Evolutionary conservation across 495 filamentous ascomycete genomes (phyloP).

Genomic region (Hyphodiscus hymeniophilus): DNA sequence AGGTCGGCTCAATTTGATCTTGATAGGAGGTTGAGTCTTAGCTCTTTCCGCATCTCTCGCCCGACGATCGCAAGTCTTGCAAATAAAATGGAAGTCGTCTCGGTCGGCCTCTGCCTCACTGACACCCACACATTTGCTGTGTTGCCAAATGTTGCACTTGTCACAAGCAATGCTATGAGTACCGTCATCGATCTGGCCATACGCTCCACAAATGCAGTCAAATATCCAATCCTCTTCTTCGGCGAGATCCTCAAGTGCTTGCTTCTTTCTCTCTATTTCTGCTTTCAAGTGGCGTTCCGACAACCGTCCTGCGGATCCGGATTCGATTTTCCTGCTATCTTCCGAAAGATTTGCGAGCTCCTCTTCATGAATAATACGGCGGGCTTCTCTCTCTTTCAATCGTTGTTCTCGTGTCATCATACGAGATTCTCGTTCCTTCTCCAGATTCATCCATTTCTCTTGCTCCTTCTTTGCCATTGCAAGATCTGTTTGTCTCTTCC

Average conservation of each 20-base stretch:
- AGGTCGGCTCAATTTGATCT: constrained; percentile 63
- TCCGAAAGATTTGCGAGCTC: constrained; percentile 72
- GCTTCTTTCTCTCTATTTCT: constrained; percentile 68
- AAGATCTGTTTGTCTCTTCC: constrained; percentile 58
- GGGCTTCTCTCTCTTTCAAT: constrained; percentile 71
- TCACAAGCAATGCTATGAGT: constrained; percentile 93
- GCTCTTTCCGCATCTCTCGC: constrained; percentile 49
- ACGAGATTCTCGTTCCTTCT: constrained; percentile 68
- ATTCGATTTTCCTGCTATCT: constrained; percentile 59
- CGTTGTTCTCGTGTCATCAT: constrained; percentile 80
- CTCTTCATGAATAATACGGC: constrained; percentile 73
- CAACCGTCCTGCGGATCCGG: constrained; percentile 49
- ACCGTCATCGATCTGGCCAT: constrained; percentile 90
- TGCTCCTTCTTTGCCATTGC: constrained; percentile 59
- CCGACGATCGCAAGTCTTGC: constrained; percentile 62
- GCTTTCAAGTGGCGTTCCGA: constrained; percentile 73
- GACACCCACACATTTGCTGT: constrained; percentile 83
- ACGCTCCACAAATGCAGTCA: constrained; percentile 83
- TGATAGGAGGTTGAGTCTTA: constrained; percentile 45
- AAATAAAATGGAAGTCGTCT: constrained; percentile 86
- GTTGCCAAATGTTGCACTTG: constrained; percentile 92
- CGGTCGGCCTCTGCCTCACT: constrained; percentile 66
- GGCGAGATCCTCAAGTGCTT: constrained; percentile 61
- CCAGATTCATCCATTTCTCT: constrained; percentile 55
- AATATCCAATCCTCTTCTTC: constrained; percentile 85